Conservation (phyloP, 805 yeast species). For the Nakazawaea ernobii region DNA sequence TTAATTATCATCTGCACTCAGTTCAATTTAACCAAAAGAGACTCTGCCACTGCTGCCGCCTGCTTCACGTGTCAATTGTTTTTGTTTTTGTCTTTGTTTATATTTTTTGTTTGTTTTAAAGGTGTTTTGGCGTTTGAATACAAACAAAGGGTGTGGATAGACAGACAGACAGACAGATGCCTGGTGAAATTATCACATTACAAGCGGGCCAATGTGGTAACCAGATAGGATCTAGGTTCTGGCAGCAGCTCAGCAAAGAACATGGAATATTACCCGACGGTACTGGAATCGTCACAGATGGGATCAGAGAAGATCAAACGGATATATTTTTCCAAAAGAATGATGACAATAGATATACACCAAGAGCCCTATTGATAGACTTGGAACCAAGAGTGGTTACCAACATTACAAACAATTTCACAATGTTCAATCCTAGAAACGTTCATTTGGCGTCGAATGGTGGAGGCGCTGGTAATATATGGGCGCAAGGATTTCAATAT, state of each 20-base stretch:
- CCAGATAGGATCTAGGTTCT: conserved; percentile 88
- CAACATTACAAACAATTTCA: conserved; percentile 46
- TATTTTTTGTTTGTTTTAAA: neutral
- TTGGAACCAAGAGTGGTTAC: conserved; percentile 85
- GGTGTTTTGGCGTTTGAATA: neutral
- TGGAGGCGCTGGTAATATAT: conserved; percentile 92
- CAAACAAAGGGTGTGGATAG: neutral
- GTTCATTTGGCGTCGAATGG: conserved; percentile 76
- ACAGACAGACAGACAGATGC: conserved; percentile 24
- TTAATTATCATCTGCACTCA: too few species aligned
- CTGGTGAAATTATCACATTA: conserved; percentile 63
- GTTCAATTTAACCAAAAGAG: too few species aligned
- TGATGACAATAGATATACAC: conserved; percentile 75
- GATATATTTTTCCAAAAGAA: conserved; percentile 77
- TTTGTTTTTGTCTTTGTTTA: neutral
- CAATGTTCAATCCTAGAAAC: conserved; percentile 79
- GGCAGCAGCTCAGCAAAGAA: conserved; percentile 83
- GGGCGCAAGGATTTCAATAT: conserved; percentile 85
- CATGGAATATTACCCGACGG: conserved; percentile 80
- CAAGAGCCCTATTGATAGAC: conserved; percentile 81
- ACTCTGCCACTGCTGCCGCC: neutral
- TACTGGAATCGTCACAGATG: conserved; percentile 27
- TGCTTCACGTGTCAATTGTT: neutral
- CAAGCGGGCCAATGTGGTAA: conserved; percentile 92
- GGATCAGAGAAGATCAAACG: conserved; percentile 59